Evolutionary conservation across 23 red algal genomes (phyloP), one percentile per base, ranked within the genome.

Genomic region (Agarophyton chilense): DNA sequence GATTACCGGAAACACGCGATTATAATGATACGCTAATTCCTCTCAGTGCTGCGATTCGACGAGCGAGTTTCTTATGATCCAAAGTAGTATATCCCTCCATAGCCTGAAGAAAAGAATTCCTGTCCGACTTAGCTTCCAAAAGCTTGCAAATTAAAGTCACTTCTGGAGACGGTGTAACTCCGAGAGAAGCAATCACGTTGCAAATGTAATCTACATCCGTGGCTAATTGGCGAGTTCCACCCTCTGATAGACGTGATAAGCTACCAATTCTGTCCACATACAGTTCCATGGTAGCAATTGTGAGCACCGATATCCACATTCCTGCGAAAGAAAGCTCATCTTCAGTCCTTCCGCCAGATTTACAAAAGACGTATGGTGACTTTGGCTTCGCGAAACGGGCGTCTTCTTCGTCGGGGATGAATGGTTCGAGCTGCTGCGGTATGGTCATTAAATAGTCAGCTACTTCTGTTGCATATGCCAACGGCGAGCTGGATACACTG

Each of bases 351-450:
- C 39, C 62, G 18, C 12, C 47, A 55, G 17, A 18, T 40, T 76
- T 75, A 40, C 81, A 76, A 34, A 86, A 86, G n/a, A 57, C 91
- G 51, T 72, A 76, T 51, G 76, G 55, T 28, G 91, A 85, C 12
- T 50, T 51, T 10, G 91, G 91, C 43, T 58, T 78, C 14, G 91
- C 78, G 55, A 66, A 86, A 70, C 52, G 52, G 28, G 82, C 72
- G 26, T 95, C 93, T 62, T 89, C 84, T 26, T 82, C 86, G 43
- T 95, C 93, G n/a, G 93, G 93, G 24, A 95, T 77, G 47, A 77
- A 95, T 44, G 93, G 93, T 73, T 95, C 93, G 19, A 95, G 58
- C 49, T 95, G 93, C 63, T 95, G 93, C 9, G 93, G 93, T 45
- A 95, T 83, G 41, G 81, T 85, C 93, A 95, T 91, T 33, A 95